phyloP scores from a whole-genome alignment of 108 stramenopile genomes.

The Nannochloropsis gaditana region DNA sequence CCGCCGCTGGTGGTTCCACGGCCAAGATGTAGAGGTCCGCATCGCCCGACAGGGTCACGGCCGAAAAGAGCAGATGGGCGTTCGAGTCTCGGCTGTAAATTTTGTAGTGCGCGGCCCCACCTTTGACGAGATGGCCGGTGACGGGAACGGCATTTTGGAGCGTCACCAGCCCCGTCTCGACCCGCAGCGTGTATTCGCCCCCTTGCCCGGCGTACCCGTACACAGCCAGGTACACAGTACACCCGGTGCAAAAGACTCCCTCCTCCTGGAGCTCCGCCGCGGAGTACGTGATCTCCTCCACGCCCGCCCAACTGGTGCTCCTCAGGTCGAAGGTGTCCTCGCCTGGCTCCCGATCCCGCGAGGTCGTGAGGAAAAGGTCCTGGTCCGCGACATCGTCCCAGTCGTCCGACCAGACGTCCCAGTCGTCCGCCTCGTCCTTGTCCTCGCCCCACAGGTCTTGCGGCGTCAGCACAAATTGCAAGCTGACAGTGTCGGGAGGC shows the following conservation, averaged over 20 bases:
- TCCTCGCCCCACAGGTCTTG: neutral
- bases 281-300: conserved; percentile 24
- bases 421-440: neutral
- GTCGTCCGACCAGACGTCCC: conserved; percentile 23
- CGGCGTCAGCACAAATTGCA: conserved; percentile 27
- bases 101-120: neutral
- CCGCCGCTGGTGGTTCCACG: neutral
- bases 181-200: neutral
- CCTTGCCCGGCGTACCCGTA: conserved; percentile 22
- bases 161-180: neutral
- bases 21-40: neutral
- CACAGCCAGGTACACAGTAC: conserved; percentile 30
- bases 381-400: conserved; percentile 26
- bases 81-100: neutral
- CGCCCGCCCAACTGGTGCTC: conserved; percentile 18
- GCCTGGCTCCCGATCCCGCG: conserved; percentile 24
- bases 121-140: neutral
- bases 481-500: neutral
- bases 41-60: neutral
- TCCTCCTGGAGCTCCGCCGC: neutral
- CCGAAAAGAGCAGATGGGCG: neutral
- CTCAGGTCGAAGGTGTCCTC: conserved; percentile 20
- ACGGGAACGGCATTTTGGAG: neutral
- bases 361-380: neutral
- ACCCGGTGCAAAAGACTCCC: conserved; percentile 15